A percentile compares a stretch with the other conserved stretches of the same genome.
Conservation (phyloP, 2,329 filamentous ascomycete species). For the Berkeleyomyces basicola region DNA sequence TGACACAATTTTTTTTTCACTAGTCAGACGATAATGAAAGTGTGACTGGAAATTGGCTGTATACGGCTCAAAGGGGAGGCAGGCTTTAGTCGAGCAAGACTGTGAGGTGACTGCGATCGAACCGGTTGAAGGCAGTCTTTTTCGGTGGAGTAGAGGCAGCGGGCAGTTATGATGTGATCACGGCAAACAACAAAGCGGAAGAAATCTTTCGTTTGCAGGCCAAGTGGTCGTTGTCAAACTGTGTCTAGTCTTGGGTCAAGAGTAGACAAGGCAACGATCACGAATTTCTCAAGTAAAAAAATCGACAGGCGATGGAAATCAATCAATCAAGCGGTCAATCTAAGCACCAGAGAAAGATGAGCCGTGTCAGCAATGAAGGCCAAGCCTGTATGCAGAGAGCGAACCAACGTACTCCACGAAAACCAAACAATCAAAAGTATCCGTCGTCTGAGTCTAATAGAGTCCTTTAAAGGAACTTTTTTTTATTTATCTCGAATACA, state of each 20-base stretch:
- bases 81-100: no score
- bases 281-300: slow-evolving; percentile 1
- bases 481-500: neutral
- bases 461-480: neutral
- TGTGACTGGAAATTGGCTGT: neutral
- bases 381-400: slow-evolving; percentile 6
- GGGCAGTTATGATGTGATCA: neutral
- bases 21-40: neutral
- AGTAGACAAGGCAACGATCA: slow-evolving; percentile 2
- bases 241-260: neutral
- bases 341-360: slow-evolving; percentile 6
- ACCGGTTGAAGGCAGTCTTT: neutral
- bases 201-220: neutral
- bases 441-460: neutral
- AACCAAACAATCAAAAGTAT: neutral
- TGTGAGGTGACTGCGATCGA: no score
- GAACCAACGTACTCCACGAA: slow-evolving; percentile 12
- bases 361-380: slow-evolving; percentile 12
- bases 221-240: neutral
- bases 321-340: slow-evolving; percentile 13
- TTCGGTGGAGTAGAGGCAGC: neutral
- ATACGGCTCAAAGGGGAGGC: no score
- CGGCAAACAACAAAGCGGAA: neutral
- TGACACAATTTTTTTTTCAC: neutral
- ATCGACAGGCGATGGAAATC: slow-evolving; percentile 7